phyloP scores from a whole-genome alignment of 1,139 yeast genomes.

The Hanseniaspora gamundiae region DNA sequence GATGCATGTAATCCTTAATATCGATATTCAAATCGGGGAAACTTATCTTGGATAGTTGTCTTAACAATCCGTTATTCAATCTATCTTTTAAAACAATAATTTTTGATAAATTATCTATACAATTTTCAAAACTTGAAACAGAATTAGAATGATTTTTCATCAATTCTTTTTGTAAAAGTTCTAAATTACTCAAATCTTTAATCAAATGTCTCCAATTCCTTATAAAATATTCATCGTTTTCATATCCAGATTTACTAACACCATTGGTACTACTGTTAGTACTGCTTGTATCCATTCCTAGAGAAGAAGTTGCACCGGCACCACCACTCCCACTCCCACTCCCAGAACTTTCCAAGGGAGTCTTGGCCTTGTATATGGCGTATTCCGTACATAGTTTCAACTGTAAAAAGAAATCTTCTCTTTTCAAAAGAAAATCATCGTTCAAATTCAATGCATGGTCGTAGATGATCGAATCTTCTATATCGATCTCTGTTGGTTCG shows the following conservation, averaged over 20 bases:
- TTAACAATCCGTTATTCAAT: neutral
- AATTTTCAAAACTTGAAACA: neutral
- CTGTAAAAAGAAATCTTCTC: constrained; percentile 1
- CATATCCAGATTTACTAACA: neutral
- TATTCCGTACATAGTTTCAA: constrained; percentile 1
- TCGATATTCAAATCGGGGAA: constrained; percentile 1
- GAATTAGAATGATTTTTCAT: neutral
- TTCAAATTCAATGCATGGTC: neutral
- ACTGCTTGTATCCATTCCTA: neutral
- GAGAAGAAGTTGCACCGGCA: neutral
- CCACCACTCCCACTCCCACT: too few species aligned
- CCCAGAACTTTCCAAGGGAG: neutral
- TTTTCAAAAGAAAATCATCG: neutral
- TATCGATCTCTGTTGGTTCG: neutral
- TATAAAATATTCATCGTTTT: neutral
- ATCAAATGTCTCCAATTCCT: neutral
- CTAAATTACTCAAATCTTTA: neutral
- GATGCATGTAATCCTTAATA: neutral
- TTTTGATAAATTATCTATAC: neutral
- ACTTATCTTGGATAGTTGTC: constrained; percentile 1
- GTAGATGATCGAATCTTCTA: constrained; percentile 1
- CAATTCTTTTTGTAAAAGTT: constrained; percentile 1
- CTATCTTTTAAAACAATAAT: neutral
- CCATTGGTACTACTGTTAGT: neutral
- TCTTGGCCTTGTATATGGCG: neutral